Conservation (phyloP, 1,139 yeast species). For the Protomyces macrosporus region DNA sequence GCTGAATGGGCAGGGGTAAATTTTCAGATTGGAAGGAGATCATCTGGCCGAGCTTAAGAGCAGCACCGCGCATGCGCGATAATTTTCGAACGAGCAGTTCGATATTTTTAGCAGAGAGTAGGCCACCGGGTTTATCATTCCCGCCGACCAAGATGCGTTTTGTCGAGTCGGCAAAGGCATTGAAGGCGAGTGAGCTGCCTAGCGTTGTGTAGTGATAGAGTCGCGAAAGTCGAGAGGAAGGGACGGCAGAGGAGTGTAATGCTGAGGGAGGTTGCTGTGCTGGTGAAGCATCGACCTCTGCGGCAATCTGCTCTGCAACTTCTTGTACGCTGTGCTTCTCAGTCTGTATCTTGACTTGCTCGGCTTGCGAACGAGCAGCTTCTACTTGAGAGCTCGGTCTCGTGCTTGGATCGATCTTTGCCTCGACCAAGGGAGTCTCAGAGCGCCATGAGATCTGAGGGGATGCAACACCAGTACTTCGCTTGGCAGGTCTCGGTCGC, state of each 20-base stretch:
- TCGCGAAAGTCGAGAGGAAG: conserved; percentile 77
- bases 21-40: conserved; percentile 77
- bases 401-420: not conserved
- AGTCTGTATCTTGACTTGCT: not conserved
- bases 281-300: not conserved
- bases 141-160: conserved; percentile 53
- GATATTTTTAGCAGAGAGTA: conserved; percentile 75
- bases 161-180: conserved; percentile 75
- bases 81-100: conserved; percentile 83
- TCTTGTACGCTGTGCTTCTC: not conserved
- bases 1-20: conserved; percentile 78
- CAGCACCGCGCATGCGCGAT: conserved; percentile 97
- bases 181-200: conserved; percentile 87
- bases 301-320: not conserved
- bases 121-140: conserved; percentile 48
- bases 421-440: not conserved
- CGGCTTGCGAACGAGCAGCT: not conserved
- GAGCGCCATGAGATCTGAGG: not conserved
- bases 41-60: conserved; percentile 91
- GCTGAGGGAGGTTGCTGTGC: not conserved
- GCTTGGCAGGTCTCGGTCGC: not conserved
- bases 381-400: not conserved
- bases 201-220: conserved; percentile 86
- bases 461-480: not conserved
- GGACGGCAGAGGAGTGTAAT: conserved; percentile 42